Base-by-base conservation (phyloP, 768 basidiomycete genomes). In the Termitomyces heimii region DNA sequence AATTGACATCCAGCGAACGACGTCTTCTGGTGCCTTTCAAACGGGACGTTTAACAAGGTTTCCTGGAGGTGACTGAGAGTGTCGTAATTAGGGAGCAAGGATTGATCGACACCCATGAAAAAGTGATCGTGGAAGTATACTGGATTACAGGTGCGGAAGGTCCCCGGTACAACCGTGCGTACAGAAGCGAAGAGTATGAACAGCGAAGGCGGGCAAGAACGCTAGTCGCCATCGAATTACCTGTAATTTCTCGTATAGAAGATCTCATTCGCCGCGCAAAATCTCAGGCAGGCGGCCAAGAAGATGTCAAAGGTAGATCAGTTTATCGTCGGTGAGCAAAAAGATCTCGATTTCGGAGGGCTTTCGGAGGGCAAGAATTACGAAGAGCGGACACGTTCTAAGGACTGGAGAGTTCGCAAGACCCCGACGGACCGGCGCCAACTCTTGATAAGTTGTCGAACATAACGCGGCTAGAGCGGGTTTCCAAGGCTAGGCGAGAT, bases 1-100 rank as follows among this genome's bases (percentile, higher is more conserved):
- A 63, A 56, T 63, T 71, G 69, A 66, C 69, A 66, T 68, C 57
- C 63, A 62, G 64, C 64, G 53, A 68, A 69, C 63, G 68, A 68
- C 67, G 65, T 68, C 60, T 65, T 66, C 62, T 63, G 57, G 56
- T 58, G 57, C 53, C 60, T 51, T 26, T 52, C 51, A 43, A 62
- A 57, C 55, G 48, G 40, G 59, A 63, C 43, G 65, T 61, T 60
- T 42, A 52, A 62, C 58, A 61, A 63, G 61, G 55, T 66, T 64
- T 63, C 18, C 56, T 57, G 57, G 63, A 64, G 61, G 54, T 43
- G 45, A 58, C 59, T 53, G 50, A n/a, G 51, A 52, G 37, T 52
- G 37, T 53, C 55, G 42, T 58, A 57, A 54, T 56, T 45, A 60
- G 58, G 50, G 44, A 61, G 22, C 42, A 53, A 54, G 40, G 52